phyloP scores from a whole-genome alignment of 2,329 filamentous ascomycete species.

The Alternaria tenuissima region DNA sequence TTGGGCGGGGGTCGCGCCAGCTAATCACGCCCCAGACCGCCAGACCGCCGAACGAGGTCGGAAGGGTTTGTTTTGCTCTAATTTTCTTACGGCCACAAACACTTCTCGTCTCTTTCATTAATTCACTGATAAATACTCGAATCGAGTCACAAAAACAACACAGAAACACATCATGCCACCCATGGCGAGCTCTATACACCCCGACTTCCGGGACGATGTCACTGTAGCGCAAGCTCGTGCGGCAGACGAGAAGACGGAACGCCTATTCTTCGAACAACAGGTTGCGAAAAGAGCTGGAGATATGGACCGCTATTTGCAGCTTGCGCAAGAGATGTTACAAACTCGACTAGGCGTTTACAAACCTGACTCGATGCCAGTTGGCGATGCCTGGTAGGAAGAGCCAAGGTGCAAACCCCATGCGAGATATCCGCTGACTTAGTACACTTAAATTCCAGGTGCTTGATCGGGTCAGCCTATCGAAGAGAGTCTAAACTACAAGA shows the following conservation, averaged over 20 bases:
- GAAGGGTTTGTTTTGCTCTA: neutral
- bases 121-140: neutral
- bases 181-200: conserved; percentile 5
- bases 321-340: neutral
- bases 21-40: neutral
- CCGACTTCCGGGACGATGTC: conserved; percentile 1
- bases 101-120: neutral
- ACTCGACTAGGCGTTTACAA: neutral
- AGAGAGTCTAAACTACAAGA: neutral
- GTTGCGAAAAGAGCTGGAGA: neutral
- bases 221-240: neutral
- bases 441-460: neutral
- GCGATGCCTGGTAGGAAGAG: neutral
- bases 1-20: neutral
- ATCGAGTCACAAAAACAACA: neutral
- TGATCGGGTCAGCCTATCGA: neutral
- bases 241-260: neutral
- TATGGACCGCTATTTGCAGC: neutral
- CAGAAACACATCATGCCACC: neutral
- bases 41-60: neutral
- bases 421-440: neutral
- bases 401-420: neutral
- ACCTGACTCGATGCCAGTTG: neutral
- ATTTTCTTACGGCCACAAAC: neutral
- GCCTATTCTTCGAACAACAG: neutral